These are phyloP conservation scores for Excoecaria cochinchinensis DNA, from an alignment of 345 rosid genomes.

Conservation along the genomic window DNA sequence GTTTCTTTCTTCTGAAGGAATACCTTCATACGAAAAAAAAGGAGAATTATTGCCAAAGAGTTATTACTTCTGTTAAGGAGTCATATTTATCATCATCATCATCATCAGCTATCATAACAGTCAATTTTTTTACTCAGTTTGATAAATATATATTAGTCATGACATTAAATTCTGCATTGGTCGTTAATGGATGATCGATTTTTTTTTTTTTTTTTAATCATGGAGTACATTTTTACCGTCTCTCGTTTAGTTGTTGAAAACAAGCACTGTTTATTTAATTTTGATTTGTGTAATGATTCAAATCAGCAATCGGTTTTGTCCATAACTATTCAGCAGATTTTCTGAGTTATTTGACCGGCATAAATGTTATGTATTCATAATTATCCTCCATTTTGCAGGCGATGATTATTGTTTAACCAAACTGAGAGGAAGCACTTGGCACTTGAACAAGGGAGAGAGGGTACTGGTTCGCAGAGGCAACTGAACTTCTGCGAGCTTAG, in stretches of 20 bases:
- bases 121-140: not conserved
- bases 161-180: slow-evolving; percentile 8
- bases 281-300: slow-evolving; percentile 6
- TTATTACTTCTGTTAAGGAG: slow-evolving; percentile 1
- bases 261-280: slow-evolving; percentile 12
- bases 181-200: slow-evolving; percentile 5
- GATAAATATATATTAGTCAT: not conserved
- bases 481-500: slow-evolving; percentile 54
- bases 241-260: slow-evolving; percentile 4
- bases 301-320: slow-evolving; percentile 1
- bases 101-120: not conserved
- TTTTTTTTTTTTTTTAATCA: not conserved
- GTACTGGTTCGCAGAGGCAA: slow-evolving; percentile 48
- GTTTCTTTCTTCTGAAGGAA: slow-evolving; percentile 17
- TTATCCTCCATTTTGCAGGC: slow-evolving; percentile 36
- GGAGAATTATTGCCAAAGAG: slow-evolving; percentile 11
- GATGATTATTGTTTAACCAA: slow-evolving; percentile 20
- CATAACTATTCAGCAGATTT: slow-evolving; percentile 10
- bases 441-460: slow-evolving; percentile 44
- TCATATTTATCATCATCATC: not conserved
- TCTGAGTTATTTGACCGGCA: slow-evolving; percentile 12
- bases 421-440: slow-evolving; percentile 15
- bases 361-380: not conserved
- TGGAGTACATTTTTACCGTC: not conserved
- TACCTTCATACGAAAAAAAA: slow-evolving; percentile 3